Evolutionary conservation across 2,329 filamentous ascomycete species (phyloP).

Genomic region (Pyricularia grisea): DNA sequence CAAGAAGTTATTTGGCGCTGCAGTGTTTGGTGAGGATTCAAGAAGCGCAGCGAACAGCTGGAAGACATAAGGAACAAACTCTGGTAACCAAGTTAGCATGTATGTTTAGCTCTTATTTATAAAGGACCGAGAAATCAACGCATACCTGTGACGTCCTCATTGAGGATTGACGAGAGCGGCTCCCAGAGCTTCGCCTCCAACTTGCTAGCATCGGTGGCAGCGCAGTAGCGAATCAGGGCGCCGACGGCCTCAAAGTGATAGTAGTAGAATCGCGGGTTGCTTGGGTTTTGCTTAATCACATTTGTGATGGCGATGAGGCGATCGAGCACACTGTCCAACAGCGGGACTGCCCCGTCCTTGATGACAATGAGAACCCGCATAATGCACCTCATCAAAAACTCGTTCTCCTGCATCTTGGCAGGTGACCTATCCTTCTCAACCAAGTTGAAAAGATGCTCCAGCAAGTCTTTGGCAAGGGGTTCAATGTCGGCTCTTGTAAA

Average conservation of each 20-base stretch:
- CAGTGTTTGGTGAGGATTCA: slow-evolving; percentile 72
- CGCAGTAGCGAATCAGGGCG: slow-evolving; percentile 69
- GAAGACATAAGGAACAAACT: slow-evolving; percentile 95
- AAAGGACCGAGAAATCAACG: slow-evolving; percentile 11
- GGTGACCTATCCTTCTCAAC: slow-evolving; percentile 78
- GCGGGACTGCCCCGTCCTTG: slow-evolving; percentile 66
- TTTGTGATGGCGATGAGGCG: slow-evolving; percentile 85
- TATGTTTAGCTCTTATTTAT: neutral
- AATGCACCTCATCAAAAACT: slow-evolving; percentile 96
- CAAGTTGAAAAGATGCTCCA: slow-evolving; percentile 83
- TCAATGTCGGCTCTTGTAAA: slow-evolving; percentile 73
- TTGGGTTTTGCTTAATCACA: slow-evolving; percentile 88
- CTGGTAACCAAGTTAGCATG: slow-evolving; percentile 28
- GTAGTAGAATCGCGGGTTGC: slow-evolving; percentile 97
- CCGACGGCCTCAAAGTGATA: slow-evolving; percentile 95
- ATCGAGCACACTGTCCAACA: slow-evolving; percentile 68
- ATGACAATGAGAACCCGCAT: slow-evolving; percentile 97
- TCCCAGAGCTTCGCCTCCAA: slow-evolving; percentile 75
- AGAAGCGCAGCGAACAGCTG: slow-evolving; percentile 88
- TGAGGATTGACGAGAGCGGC: slow-evolving; percentile 72
- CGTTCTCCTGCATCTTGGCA: slow-evolving; percentile 95
- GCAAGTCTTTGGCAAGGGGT: slow-evolving; percentile 73
- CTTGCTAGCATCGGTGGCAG: slow-evolving; percentile 55
- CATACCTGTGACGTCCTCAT: slow-evolving; percentile 69
- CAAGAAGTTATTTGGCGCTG: slow-evolving; percentile 73